Conservation (phyloP, 2,329 filamentous ascomycete genomes). For the Escovopsis sp. region DNA sequence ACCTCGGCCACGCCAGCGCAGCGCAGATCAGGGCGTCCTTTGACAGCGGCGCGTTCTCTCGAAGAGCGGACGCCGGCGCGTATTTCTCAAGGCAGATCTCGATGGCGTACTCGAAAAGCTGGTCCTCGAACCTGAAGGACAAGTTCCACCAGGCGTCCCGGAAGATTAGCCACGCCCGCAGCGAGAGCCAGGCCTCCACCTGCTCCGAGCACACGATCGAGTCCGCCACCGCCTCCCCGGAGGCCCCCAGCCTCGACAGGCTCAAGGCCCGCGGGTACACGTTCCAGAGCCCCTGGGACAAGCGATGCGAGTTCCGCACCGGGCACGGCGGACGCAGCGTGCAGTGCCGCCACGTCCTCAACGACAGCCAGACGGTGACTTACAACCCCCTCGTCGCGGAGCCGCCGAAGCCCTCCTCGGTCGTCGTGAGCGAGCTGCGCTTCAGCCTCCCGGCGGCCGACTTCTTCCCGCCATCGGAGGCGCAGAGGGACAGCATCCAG, state of each 20-base stretch:
- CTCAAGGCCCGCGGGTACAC: slow-evolving; percentile 52
- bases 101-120: slow-evolving; percentile 41
- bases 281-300: slow-evolving; percentile 78
- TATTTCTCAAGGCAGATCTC: slow-evolving; percentile 26
- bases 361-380: slow-evolving; percentile 20
- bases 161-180: slow-evolving; percentile 14
- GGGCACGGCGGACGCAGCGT: slow-evolving; percentile 60
- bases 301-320: slow-evolving; percentile 72
- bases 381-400: slow-evolving; percentile 31
- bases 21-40: slow-evolving; percentile 1
- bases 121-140: slow-evolving; percentile 30
- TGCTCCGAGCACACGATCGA: slow-evolving; percentile 11
- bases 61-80: slow-evolving; percentile 1
- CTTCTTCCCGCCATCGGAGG: slow-evolving; percentile 25
- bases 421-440: slow-evolving; percentile 64
- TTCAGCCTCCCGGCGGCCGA: slow-evolving; percentile 67
- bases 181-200: slow-evolving; percentile 17
- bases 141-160: slow-evolving; percentile 24
- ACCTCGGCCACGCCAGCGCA: slow-evolving; percentile 12
- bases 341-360: slow-evolving; percentile 59
- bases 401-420: slow-evolving; percentile 17
- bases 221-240: slow-evolving; percentile 10
- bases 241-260: neutral
- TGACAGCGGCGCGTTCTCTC: slow-evolving; percentile 3
- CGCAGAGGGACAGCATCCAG: slow-evolving; percentile 16